Evolutionary conservation across 1,284 basidiomycete genomes (phyloP).

Genomic region (Neolentinus lepideus): DNA sequence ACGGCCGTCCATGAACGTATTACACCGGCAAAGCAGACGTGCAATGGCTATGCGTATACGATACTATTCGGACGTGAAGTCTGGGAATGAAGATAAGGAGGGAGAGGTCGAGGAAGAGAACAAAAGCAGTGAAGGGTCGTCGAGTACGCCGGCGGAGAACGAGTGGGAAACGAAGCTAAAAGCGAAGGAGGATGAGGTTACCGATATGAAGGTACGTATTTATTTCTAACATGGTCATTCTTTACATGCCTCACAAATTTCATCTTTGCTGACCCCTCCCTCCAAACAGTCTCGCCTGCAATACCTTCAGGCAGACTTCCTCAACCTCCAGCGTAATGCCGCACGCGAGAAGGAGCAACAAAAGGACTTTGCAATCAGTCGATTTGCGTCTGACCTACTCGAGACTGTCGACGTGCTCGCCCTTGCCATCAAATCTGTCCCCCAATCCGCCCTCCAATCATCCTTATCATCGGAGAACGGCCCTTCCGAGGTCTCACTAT

Average conservation of each 20-base stretch:
- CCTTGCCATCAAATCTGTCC: slow-evolving; percentile 85
- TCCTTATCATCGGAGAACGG: slow-evolving; percentile 9
- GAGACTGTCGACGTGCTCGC: slow-evolving; percentile 56
- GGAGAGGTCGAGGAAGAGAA: slow-evolving; percentile 21
- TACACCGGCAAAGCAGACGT: slow-evolving; percentile 16
- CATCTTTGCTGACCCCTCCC: slow-evolving; percentile 6
- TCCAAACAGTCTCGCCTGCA: slow-evolving; percentile 70
- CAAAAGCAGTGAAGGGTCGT: slow-evolving; percentile 15
- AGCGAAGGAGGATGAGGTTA: slow-evolving; percentile 65
- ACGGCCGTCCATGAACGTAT: slow-evolving; percentile 26
- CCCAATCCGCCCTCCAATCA: slow-evolving; percentile 38
- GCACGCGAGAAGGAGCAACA: slow-evolving; percentile 89
- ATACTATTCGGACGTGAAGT: slow-evolving; percentile 48
- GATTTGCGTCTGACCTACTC: slow-evolving; percentile 67
- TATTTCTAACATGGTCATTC: not conserved
- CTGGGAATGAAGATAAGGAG: slow-evolving; percentile 21
- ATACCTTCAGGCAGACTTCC: slow-evolving; percentile 90
- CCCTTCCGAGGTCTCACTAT: slow-evolving; percentile 18
- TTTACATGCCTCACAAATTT: not conserved
- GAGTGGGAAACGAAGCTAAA: slow-evolving; percentile 46
- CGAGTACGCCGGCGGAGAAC: slow-evolving; percentile 20
- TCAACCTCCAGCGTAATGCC: slow-evolving; percentile 90
- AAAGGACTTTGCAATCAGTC: slow-evolving; percentile 88
- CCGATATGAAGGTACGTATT: slow-evolving; percentile 65
- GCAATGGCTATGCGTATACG: slow-evolving; percentile 16